phyloP scores from a whole-genome alignment of 306 rosid genomes.

The Sesbania bispinosa region DNA sequence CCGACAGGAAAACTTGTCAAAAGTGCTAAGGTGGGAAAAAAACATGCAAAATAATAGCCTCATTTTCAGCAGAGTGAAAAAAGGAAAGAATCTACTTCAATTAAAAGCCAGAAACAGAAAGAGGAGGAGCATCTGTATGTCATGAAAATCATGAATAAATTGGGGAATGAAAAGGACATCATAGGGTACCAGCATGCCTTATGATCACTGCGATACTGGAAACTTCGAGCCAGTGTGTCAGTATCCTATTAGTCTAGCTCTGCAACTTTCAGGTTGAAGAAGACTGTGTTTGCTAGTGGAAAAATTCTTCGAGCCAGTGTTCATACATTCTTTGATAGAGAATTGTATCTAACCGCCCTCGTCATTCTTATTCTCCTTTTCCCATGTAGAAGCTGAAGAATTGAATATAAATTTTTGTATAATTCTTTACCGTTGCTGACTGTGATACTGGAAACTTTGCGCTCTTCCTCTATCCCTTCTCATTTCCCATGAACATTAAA shows the following conservation, averaged over 20 bases:
- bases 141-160: too few relatives aligned
- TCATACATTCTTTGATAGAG: constrained; percentile 7
- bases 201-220: too few relatives aligned
- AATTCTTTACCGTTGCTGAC: not conserved
- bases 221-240: too few relatives aligned
- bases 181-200: too few relatives aligned
- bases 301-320: constrained; percentile 4
- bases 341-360: not conserved
- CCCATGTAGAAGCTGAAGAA: not conserved
- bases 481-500: not conserved
- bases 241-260: not conserved
- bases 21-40: too few relatives aligned
- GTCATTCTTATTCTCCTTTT: constrained; percentile 10
- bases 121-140: too few relatives aligned
- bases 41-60: too few relatives aligned
- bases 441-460: not conserved
- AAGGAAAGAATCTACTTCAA: too few relatives aligned
- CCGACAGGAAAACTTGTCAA: too few relatives aligned
- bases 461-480: not conserved
- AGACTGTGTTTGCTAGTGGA: not conserved
- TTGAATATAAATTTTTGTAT: constrained; percentile 2
- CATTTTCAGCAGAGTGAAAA: too few relatives aligned
- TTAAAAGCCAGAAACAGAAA: too few relatives aligned
- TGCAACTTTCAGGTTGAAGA: not conserved
- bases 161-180: too few relatives aligned